Evolutionary conservation across 2,329 filamentous ascomycete species (phyloP), one percentile per base, ranked within the genome.

Genomic region (Trichoderma sp.): DNA sequence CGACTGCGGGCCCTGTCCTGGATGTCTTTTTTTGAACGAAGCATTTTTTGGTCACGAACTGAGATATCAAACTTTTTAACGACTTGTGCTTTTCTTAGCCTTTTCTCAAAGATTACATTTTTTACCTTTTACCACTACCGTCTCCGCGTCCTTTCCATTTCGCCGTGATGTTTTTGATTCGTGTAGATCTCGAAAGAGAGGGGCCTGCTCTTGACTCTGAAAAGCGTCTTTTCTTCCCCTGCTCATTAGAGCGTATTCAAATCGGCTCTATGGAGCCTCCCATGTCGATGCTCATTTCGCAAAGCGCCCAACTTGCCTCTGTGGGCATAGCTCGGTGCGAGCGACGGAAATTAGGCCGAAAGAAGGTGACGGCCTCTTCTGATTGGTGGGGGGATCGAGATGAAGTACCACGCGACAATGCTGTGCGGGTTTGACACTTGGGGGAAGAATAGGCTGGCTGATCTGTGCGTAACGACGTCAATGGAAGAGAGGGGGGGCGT

Each of bases 11-110:
- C 65, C 56, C 59, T 72, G 68, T 76, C 76, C 76, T 77, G 76
- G 75, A 79, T 79, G 79, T 77, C 77, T 78, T 74, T 76, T 75
- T 75, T 76, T 75, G 41, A 75, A 75, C 27, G 60, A 71, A 67
- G 16, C 67, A 77, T 76, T 78, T 71, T 76, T 76, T 76, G 63
- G 75, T 74, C 69, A 76, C 45, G 75, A 76, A 67, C 69, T 73
- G 69, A 73, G 69, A 73, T 73, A 73, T 64, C 64, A 75, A 69
- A 64, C 21, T 64, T 71, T 64, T 64, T 75, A 68, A 75, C 59
- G 73, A 75, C 53, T 68, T 68, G 63, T 67, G 50, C 53, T 75
- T 75, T 75, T 68, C 41, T 65, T 74, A 63, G 38, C 41, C 18
- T 62, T 60, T 45, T 73, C 41, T 45, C 41, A 72, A 63, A 72